phyloP scores from a whole-genome alignment of 2,329 filamentous ascomycete species.

The Colletotrichum orchidophilum region DNA sequence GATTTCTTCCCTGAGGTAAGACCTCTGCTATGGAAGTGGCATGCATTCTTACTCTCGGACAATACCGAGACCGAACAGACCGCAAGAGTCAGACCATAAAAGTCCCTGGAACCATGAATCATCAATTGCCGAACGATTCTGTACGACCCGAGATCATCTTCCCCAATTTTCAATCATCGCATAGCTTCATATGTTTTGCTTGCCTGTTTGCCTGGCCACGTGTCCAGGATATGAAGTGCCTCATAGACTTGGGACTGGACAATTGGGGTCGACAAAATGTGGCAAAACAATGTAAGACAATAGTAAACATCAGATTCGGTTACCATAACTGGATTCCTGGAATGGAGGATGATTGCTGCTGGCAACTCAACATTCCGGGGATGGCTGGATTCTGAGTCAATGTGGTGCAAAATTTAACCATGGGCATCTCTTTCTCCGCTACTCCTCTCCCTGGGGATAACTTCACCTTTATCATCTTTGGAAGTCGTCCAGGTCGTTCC shows the following conservation, averaged over 20 bases:
- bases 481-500: neutral
- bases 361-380: slow-evolving; percentile 15
- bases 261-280: neutral
- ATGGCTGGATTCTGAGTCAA: neutral
- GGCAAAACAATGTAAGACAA: slow-evolving; percentile 6
- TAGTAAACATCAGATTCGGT: slow-evolving; percentile 1
- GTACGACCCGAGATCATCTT: neutral
- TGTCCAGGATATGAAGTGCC: neutral
- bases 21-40: neutral
- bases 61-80: neutral
- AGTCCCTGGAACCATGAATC: neutral
- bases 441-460: neutral
- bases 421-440: neutral
- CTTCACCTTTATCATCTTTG: neutral
- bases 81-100: neutral
- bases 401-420: neutral
- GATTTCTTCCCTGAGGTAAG: neutral
- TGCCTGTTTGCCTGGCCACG: neutral
- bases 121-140: neutral
- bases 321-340: neutral
- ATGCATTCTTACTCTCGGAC: neutral
- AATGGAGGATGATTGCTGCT: slow-evolving; percentile 25
- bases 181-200: neutral
- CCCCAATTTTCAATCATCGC: neutral
- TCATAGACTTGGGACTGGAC: neutral